Conservation (phyloP, 306 rosid species). For the Dryas drummondii region DNA sequence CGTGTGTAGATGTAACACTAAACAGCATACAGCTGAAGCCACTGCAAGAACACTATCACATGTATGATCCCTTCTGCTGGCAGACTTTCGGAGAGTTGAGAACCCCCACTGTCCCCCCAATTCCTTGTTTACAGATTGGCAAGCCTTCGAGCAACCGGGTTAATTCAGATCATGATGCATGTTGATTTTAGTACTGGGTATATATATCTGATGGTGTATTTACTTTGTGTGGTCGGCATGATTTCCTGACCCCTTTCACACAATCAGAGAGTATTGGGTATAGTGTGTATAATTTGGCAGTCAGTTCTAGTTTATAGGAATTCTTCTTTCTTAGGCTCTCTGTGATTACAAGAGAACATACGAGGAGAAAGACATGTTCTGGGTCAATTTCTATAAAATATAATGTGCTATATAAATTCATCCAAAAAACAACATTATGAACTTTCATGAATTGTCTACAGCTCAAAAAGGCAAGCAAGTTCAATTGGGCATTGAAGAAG, state of each 20-base stretch:
- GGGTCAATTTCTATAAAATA: not conserved
- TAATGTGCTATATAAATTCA: not conserved
- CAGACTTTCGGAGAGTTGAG: slow-evolving; percentile 77
- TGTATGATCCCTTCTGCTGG: slow-evolving; percentile 92
- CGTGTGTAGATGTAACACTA: slow-evolving; percentile 81
- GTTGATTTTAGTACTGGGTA: slow-evolving; percentile 38
- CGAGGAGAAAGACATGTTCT: slow-evolving; percentile 3
- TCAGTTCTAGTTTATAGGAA: slow-evolving; percentile 42
- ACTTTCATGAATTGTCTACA: not conserved
- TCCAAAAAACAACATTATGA: not conserved
- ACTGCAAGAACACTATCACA: slow-evolving; percentile 69
- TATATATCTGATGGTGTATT: slow-evolving; percentile 31
- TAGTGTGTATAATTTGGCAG: slow-evolving; percentile 45
- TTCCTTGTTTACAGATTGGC: slow-evolving; percentile 73
- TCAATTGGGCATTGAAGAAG: not conserved
- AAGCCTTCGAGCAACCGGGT: slow-evolving; percentile 76
- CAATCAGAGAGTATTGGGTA: slow-evolving; percentile 37
- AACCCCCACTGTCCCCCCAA: slow-evolving; percentile 85
- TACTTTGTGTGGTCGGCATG: slow-evolving; percentile 51
- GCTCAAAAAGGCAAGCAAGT: not conserved
- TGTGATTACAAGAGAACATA: slow-evolving; percentile 33
- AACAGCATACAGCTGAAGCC: slow-evolving; percentile 72
- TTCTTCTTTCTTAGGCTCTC: slow-evolving; percentile 33
- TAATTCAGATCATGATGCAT: slow-evolving; percentile 66
- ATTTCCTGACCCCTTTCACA: slow-evolving; percentile 54